Base-by-base conservation (phyloP, 352 stramenopile species). In the Pythium utonaiense region DNA sequence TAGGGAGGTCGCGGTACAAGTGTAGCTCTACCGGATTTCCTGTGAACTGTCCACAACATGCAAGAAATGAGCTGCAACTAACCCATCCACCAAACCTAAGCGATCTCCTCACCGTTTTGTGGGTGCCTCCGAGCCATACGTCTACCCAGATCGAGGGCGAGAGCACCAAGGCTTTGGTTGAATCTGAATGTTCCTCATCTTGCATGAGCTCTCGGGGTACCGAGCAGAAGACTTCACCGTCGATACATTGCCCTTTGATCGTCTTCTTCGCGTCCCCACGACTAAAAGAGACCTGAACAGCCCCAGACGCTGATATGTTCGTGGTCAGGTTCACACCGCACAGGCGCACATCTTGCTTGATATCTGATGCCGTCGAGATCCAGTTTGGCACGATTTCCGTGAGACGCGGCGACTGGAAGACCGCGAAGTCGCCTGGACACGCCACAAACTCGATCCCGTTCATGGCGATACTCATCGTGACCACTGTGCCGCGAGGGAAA, bases 381-480 rank as follows among this genome's bases (percentile, higher is more conserved):
- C 81, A 91, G 19, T 50, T 72, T 3, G 81, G 81, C 10, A 75
- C 71, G 16, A 91, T 59, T 25, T 82, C 67, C 0, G 70, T 80
- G 4, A 89, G 64, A 1, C 76, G 59, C 12, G 81, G 81, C 4
- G 71, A 78, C 59, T 91, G 81, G 54, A 86, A 89, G 3, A 91
- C 65, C 0, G 68, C 69, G 2, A 88, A 57, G 21, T 86, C 74
- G 4, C 67, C 77, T 3, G 71, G 69, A 41, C 70, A 85, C 1
- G 67, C 21, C 0, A 89, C 60, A 50, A 87, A 91, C 38, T 89
- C 82, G 31, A 86, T 59, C 3, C 82, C 82, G 56, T 89, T 91
- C 60, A 91, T 75, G 6, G 79, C 73, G 33, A 91, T 49, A 3
- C 59, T 65, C n/a, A 83, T 70, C 3, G 67, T 67, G 6, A 91